Percentiles rank a stretch among this genome's conserved stretches.
Conservation (phyloP, 768 basidiomycete species). For the Lentinula boryana region DNA sequence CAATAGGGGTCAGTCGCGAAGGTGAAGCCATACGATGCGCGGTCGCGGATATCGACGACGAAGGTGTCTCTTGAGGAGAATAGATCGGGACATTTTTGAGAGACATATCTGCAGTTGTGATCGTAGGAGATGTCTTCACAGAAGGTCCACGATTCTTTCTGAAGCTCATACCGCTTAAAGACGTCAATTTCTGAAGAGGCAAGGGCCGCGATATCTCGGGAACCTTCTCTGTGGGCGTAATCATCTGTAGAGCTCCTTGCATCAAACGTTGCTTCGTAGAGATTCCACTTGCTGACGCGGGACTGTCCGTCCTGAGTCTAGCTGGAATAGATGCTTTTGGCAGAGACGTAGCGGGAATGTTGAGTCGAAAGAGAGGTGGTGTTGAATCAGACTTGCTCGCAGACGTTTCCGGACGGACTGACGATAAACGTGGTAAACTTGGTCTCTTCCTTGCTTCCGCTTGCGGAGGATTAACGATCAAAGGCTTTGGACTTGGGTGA, state of each 20-base stretch:
- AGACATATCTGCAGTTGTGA: background rate
- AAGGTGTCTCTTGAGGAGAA: background rate
- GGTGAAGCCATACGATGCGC: background rate
- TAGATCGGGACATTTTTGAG: background rate
- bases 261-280: constrained; percentile 31
- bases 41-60: background rate
- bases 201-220: background rate
- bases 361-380: background rate
- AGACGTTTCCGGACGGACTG: background rate
- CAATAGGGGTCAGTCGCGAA: background rate
- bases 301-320: background rate
- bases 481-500: background rate
- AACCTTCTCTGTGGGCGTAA: constrained; percentile 16
- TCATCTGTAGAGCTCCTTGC: constrained; percentile 18
- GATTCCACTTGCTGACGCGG: constrained; percentile 21
- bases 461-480: background rate
- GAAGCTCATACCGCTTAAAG: constrained; percentile 22
- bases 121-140: background rate
- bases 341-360: constrained; percentile 1
- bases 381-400: background rate
- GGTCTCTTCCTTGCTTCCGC: background rate
- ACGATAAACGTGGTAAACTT: background rate
- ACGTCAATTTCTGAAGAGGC: background rate
- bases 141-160: constrained; percentile 19
- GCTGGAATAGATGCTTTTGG: background rate